phyloP scores from a whole-genome alignment of 306 rosid genomes.

The Carpinus viminea region DNA sequence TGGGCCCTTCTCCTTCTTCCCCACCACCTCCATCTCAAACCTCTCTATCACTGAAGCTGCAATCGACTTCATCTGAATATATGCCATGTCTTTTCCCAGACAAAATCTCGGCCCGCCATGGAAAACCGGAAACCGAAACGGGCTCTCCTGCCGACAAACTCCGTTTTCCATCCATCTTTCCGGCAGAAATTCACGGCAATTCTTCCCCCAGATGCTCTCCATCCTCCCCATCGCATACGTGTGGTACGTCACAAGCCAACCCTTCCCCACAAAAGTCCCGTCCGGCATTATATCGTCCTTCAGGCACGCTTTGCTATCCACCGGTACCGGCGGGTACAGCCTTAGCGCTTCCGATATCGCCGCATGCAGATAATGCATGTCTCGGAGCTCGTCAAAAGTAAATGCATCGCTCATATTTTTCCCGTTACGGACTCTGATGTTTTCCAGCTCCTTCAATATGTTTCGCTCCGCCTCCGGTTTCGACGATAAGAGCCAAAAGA shows the following conservation, averaged over 20 bases:
- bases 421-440: constrained; percentile 20
- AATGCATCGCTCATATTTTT: constrained; percentile 28
- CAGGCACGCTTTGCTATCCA: constrained; percentile 44
- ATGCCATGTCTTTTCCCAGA: constrained; percentile 72
- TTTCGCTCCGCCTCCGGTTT: constrained; percentile 30
- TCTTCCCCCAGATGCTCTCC: constrained; percentile 72
- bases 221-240: constrained; percentile 80
- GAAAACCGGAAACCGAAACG: constrained; percentile 56
- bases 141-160: constrained; percentile 37
- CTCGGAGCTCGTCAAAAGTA: constrained; percentile 52
- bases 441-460: constrained; percentile 38
- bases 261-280: constrained; percentile 47
- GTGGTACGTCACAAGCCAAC: constrained; percentile 57
- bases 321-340: constrained; percentile 70
- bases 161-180: constrained; percentile 78
- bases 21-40: constrained; percentile 38
- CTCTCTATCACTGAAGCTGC: constrained; percentile 52
- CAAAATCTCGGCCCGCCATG: constrained; percentile 77
- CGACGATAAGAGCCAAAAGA: constrained; percentile 65
- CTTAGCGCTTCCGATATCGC: constrained; percentile 63
- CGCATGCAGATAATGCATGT: constrained; percentile 72
- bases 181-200: constrained; percentile 41
- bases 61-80: constrained; percentile 79
- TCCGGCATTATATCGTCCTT: constrained; percentile 64
- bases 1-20: constrained; percentile 37